Conservation (phyloP, 164 flowering plant genomes). For the Hamamelis virginiana region DNA sequence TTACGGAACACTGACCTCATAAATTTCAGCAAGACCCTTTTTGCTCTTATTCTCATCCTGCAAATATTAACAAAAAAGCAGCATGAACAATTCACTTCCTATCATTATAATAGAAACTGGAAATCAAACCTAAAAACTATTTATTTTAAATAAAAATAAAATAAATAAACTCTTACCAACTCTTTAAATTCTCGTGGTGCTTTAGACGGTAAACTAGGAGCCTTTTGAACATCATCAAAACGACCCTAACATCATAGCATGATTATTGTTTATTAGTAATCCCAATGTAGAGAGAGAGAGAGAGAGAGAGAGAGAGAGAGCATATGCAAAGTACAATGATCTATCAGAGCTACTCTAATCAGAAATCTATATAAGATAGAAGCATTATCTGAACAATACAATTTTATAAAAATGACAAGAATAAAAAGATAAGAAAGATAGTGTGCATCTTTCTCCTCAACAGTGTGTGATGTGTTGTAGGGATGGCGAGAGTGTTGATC, state of each 20-base stretch:
- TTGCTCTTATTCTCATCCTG: conserved; percentile 98
- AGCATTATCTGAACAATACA: not conserved
- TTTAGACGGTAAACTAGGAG: conserved; percentile 49
- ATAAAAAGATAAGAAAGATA: not conserved
- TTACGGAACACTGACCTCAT: conserved; percentile 58
- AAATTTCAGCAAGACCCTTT: conserved; percentile 88
- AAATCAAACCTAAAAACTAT: not conserved
- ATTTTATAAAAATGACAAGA: not conserved
- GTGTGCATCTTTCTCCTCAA: too few species aligned
- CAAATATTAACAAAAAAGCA: conserved; percentile 7
- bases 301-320: not conserved
- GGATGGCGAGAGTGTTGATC: too few species aligned
- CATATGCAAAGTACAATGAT: too few species aligned
- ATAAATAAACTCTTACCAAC: too few species aligned
- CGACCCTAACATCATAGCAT: conserved; percentile 43
- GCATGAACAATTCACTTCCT: not conserved
- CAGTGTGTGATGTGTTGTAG: too few species aligned
- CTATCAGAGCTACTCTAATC: too few species aligned
- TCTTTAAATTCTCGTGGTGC: conserved; percentile 74
- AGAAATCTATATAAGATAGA: too few species aligned
- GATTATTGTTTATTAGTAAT: not conserved
- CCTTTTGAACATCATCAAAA: conserved; percentile 77
- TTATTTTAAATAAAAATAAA: too few species aligned
- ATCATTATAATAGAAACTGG: not conserved
- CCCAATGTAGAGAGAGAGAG: not conserved